phyloP scores from a whole-genome alignment of 192 early-diverging fungal species.

The Entomortierella beljakovae region DNA sequence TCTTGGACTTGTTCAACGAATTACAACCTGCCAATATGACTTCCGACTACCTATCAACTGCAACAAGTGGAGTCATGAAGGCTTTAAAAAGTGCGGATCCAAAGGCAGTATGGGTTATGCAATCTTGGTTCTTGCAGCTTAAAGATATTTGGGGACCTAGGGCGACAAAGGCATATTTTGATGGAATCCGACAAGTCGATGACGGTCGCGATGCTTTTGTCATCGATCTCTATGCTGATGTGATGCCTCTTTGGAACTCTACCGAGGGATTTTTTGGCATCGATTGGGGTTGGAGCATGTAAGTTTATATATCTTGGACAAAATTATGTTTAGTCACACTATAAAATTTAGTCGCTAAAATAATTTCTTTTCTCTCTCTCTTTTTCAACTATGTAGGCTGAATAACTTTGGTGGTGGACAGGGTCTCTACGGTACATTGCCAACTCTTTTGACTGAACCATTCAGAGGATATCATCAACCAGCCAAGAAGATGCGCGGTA shows the following conservation, averaged over 20 bases:
- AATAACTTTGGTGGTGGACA: constrained; percentile 52
- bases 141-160: constrained; percentile 16
- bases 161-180: constrained; percentile 42
- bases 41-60: constrained; percentile 12
- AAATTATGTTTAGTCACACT: too few species aligned
- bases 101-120: constrained; percentile 47
- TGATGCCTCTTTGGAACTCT: constrained; percentile 23
- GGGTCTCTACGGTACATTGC: constrained; percentile 42
- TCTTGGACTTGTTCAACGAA: constrained; percentile 47
- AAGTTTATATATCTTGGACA: constrained; percentile 3
- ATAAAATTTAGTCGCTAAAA: too few species aligned
- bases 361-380: background rate
- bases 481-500: constrained; percentile 37
- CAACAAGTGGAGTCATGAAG: constrained; percentile 29
- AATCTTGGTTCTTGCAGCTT: constrained; percentile 44
- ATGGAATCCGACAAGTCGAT: constrained; percentile 37
- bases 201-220: constrained; percentile 42
- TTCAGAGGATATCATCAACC: constrained; percentile 23
- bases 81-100: constrained; percentile 40
- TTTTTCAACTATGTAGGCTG: constrained; percentile 14
- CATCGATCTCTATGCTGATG: constrained; percentile 44
- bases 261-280: constrained; percentile 50
- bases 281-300: constrained; percentile 55
- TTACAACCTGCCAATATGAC: constrained; percentile 17
- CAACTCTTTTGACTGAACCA: constrained; percentile 38